Evolutionary conservation across 805 yeast species (phyloP).

Genomic region (Kodamaea fukazawae): DNA sequence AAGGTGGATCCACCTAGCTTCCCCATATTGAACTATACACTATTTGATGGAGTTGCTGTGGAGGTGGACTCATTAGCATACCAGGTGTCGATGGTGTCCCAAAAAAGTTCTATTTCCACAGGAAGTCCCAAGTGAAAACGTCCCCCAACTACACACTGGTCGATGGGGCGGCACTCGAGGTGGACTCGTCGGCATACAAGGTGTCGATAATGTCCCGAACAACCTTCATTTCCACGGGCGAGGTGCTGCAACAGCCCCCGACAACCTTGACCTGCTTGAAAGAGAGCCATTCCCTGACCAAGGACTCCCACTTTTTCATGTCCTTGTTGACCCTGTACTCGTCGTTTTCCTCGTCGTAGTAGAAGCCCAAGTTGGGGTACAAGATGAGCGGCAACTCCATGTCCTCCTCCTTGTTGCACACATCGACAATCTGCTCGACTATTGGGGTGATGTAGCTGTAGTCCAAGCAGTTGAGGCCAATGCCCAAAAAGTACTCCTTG

Average conservation of each 20-base stretch:
- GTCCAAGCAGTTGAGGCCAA: slow-evolving; percentile 72
- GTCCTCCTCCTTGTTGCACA: slow-evolving; percentile 10
- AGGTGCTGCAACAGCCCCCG: slow-evolving; percentile 78
- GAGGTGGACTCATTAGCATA: too few relatives aligned
- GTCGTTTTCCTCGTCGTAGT: slow-evolving; percentile 49
- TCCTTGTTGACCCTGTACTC: slow-evolving; percentile 20
- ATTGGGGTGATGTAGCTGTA: slow-evolving; percentile 40
- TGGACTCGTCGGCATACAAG: background rate
- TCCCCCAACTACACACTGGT: slow-evolving; percentile 53
- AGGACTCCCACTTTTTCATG: slow-evolving; percentile 34
- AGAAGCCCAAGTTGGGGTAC: slow-evolving; percentile 78
- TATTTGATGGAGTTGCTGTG: slow-evolving; percentile 41
- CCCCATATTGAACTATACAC: too few relatives aligned
- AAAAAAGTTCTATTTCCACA: slow-evolving; percentile 27
- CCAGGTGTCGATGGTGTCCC: slow-evolving; percentile 6
- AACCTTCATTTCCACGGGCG: slow-evolving; percentile 45
- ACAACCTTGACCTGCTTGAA: slow-evolving; percentile 44
- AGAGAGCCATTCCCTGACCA: slow-evolving; percentile 39
- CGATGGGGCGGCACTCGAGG: slow-evolving; percentile 40
- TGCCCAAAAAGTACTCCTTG: slow-evolving; percentile 36
- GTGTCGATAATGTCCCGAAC: slow-evolving; percentile 9
- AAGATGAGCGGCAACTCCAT: slow-evolving; percentile 43
- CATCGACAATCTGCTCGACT: slow-evolving; percentile 29
- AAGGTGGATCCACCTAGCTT: too few relatives aligned
- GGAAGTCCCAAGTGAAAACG: slow-evolving; percentile 78